A percentile compares a stretch with the other conserved stretches of the same genome.
Conservation (phyloP, 2,329 filamentous ascomycete species). For the Sordariomycetes sp. region DNA sequence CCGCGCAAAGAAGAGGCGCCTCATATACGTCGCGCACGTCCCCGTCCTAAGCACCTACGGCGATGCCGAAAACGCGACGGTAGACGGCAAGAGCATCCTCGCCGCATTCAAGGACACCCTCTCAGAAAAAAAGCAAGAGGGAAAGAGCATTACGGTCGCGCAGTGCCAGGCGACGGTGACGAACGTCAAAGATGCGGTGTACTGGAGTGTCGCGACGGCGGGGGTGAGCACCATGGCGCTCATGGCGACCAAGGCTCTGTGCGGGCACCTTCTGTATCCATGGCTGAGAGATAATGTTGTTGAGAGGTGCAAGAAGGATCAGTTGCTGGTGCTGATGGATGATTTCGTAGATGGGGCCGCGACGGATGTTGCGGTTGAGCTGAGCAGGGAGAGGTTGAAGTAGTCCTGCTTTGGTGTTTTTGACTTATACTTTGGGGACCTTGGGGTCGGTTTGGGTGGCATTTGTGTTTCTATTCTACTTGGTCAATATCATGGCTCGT, state of each 20-base stretch:
- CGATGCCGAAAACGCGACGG: conserved; percentile 24
- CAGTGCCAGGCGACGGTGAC: conserved; percentile 39
- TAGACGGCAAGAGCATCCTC: conserved; percentile 22
- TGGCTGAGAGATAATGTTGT: conserved; percentile 27
- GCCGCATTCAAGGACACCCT: conserved; percentile 19
- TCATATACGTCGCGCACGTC: conserved; percentile 21
- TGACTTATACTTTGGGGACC: no score
- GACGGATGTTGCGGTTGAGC: conserved; percentile 25
- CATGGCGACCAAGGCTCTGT: conserved; percentile 32
- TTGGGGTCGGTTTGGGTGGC: no score
- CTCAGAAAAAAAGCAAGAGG: conserved; percentile 15
- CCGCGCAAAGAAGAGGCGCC: conserved; percentile 18
- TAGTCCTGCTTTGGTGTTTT: no score
- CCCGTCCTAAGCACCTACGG: conserved; percentile 26
- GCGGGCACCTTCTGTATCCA: conserved; percentile 31
- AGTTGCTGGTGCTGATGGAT: conserved; percentile 32
- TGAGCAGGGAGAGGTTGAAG: conserved; percentile 1
- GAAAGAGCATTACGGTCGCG: conserved; percentile 23
- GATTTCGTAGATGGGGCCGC: conserved; percentile 37
- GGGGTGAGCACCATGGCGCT: conserved; percentile 29
- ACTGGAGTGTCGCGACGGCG: conserved; percentile 27
- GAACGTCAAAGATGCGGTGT: conserved; percentile 30
- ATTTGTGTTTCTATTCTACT: no score
- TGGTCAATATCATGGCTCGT: no score
- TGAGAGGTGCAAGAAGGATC: conserved; percentile 19